Base-by-base conservation (phyloP, 1,284 basidiomycete species). In the Somion occarium region DNA sequence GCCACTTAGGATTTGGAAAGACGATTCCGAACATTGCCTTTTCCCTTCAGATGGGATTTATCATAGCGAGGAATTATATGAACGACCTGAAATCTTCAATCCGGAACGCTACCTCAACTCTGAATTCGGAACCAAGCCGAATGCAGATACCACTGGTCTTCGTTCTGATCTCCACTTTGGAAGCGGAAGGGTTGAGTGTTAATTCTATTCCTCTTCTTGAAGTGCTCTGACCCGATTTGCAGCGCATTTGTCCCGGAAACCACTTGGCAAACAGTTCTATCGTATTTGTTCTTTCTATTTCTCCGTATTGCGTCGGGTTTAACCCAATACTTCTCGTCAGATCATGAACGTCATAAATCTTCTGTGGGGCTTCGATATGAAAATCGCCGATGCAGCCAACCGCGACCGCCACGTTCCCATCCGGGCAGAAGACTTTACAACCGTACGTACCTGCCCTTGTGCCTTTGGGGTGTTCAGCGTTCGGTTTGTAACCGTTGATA, bases 161-260 rank as follows among this genome's bases (percentile, higher is more conserved):
- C 48, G 52, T 7, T 20, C 42, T 27, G 52, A 53, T 26, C n/a
- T 53, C 18, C 19, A 27, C 18, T 53, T 53, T 44, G 52, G 52
- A 24, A 38, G 46, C 22, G 52, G 52, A 25, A 44, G 52, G 39
- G 52, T 53, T 15, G 26, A 47, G 30, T 7, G 30, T 34, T 34
- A 5, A 27, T 15, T 12, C n/a, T 3, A 25, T 46, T 2, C 5
- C 25, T 15, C 43, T 26, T 26, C 19, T 30, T 15, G 5, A 15
- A 15, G 3, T 26, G 19, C 19, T 27, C 18, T 9, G 34, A 44
- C 1, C 43, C 38, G 23, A 9, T 39, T 38, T 3, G 15, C 20
- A 62, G 56, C 43, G 61, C n/a, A 53, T 60, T 23, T 64, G 62
- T 49, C 55, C 60, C 3, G 61, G 61, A 2, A 57, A 56, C 38